Percentiles rank a stretch among this genome's conserved stretches.
These are phyloP conservation scores for Rhizoclosmatium sp. DNA, from an alignment of 192 early-diverging fungal genomes.

Conservation along the genomic window DNA sequence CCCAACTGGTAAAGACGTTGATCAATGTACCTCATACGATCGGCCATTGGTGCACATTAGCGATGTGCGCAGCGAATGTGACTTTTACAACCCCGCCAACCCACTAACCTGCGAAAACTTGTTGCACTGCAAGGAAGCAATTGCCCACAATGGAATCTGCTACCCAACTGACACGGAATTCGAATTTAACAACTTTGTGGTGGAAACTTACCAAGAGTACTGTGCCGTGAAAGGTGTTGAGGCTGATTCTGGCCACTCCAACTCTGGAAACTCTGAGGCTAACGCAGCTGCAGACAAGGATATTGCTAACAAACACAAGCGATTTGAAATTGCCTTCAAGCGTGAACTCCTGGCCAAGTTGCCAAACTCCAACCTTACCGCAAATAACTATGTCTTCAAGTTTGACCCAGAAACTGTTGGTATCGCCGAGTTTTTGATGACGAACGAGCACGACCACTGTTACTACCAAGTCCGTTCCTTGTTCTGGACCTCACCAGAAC, in stretches of 20 bases:
- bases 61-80: slow-evolving; percentile 1
- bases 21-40: slow-evolving; percentile 27
- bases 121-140: background rate
- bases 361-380: slow-evolving; percentile 16
- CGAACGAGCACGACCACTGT: slow-evolving; percentile 32
- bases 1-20: slow-evolving; percentile 25
- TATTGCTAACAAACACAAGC: background rate
- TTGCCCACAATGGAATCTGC: background rate
- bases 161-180: background rate
- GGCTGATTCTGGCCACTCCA: background rate
- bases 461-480: slow-evolving; percentile 46
- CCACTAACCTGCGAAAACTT: slow-evolving; percentile 10
- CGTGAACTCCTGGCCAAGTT: background rate
- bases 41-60: slow-evolving; percentile 19
- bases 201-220: background rate
- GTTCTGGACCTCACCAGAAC: slow-evolving; percentile 44
- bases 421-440: slow-evolving; percentile 3
- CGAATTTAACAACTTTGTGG: slow-evolving; percentile 6
- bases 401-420: slow-evolving; percentile 10
- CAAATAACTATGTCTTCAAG: slow-evolving; percentile 13
- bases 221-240: background rate
- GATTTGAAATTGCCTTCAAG: background rate
- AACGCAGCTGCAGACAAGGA: background rate
- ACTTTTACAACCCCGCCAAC: background rate
- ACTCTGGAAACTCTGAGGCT: too few relatives aligned